A percentile compares a stretch with the other conserved stretches of the same genome.
These are phyloP conservation scores for Dichomitus squalens DNA, from an alignment of 1,284 basidiomycete genomes.

Conservation along the genomic window DNA sequence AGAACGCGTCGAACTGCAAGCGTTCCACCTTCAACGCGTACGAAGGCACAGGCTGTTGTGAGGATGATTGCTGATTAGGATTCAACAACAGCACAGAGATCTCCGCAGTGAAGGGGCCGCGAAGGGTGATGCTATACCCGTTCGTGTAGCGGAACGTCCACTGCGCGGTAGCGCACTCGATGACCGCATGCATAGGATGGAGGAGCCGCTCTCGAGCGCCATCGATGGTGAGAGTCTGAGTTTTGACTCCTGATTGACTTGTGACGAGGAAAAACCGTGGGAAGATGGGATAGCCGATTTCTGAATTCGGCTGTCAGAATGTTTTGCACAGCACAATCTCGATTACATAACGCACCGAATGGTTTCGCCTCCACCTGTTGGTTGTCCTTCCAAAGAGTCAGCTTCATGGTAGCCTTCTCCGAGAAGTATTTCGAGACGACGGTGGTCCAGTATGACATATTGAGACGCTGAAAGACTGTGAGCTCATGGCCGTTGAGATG, in stretches of 20 bases:
- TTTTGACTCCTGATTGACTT: conserved; percentile 76
- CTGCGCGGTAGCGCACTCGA: conserved; percentile 67
- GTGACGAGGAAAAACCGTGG: conserved; percentile 84
- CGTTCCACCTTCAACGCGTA: conserved; percentile 62
- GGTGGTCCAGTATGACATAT: conserved; percentile 63
- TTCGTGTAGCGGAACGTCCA: conserved; percentile 80
- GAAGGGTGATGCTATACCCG: conserved; percentile 73
- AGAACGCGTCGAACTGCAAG: conserved; percentile 68
- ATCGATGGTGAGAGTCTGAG: conserved; percentile 73
- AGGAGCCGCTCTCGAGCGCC: conserved; percentile 66
- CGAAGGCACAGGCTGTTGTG: not conserved
- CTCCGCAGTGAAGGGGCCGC: conserved; percentile 68
- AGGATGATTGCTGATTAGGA: conserved; percentile 26
- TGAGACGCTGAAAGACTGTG: conserved; percentile 48
- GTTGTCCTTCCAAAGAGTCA: conserved; percentile 82
- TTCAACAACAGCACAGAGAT: conserved; percentile 40
- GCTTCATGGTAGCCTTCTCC: conserved; percentile 64
- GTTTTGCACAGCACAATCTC: conserved; percentile 69
- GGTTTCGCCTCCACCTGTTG: conserved; percentile 74
- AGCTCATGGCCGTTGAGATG: not conserved
- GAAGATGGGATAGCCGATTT: conserved; percentile 73
- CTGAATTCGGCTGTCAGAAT: conserved; percentile 38
- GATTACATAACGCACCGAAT: conserved; percentile 68
- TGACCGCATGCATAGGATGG: conserved; percentile 50
- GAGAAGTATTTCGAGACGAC: conserved; percentile 68